Percentiles rank a stretch among this genome's conserved stretches.
Evolutionary conservation across 2,329 filamentous ascomycete genomes (phyloP).

Genomic region (Diaporthe ampelina): DNA sequence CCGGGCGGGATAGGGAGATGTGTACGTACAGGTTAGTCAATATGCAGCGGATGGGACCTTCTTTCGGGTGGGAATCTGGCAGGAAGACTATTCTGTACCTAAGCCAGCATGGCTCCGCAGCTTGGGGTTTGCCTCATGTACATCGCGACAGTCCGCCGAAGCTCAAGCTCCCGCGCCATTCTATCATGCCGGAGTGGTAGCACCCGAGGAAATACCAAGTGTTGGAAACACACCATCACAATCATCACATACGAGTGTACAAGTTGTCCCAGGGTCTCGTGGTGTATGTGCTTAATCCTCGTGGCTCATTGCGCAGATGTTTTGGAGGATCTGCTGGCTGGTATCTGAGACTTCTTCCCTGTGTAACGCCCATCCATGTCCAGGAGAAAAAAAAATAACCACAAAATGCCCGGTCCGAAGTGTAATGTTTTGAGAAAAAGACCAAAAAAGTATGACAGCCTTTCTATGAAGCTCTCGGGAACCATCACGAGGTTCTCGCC

Average conservation of each 20-base stretch:
- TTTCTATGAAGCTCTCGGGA: constrained; percentile 7
- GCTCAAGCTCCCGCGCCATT: neutral
- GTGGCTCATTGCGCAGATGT: constrained; percentile 30
- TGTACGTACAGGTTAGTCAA: neutral
- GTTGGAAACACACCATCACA: neutral
- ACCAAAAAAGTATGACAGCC: neutral
- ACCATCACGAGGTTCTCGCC: neutral
- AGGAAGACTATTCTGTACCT: neutral
- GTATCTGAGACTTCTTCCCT: constrained; percentile 44
- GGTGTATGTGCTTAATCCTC: neutral
- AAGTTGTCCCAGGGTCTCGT: neutral
- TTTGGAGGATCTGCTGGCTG: constrained; percentile 22
- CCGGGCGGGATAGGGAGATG: neutral
- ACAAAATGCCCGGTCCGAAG: constrained; percentile 22
- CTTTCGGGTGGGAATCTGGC: neutral
- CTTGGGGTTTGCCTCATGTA: neutral
- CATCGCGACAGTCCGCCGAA: neutral
- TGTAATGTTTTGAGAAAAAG: neutral
- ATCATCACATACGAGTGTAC: neutral
- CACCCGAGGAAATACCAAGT: neutral
- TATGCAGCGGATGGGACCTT: neutral
- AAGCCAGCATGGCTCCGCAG: neutral
- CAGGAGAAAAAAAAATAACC: constrained; percentile 21
- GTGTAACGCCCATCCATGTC: constrained; percentile 35
- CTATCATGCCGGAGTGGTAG: neutral